Conservation (phyloP, 2,329 filamentous ascomycete genomes). For the Penicillium griseofulvum region DNA sequence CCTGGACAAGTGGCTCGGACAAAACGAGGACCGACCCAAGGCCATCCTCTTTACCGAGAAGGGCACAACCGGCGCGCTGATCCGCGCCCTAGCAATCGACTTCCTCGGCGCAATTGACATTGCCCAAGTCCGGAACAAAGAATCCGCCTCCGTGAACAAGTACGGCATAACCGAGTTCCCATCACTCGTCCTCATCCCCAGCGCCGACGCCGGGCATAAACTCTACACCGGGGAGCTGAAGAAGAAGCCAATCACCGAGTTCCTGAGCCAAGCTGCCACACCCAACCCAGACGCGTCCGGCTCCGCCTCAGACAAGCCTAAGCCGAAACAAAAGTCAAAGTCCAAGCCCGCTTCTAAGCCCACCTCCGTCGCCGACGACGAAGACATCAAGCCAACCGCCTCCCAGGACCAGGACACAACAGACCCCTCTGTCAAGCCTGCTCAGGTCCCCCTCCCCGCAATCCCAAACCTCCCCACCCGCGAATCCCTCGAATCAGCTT, state of each 20-base stretch:
- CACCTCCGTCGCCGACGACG: constrained; percentile 50
- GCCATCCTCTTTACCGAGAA: constrained; percentile 93
- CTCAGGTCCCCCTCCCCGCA: constrained; percentile 56
- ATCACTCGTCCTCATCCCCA: constrained; percentile 74
- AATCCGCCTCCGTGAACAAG: constrained; percentile 65
- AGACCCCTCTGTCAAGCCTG: constrained; percentile 35
- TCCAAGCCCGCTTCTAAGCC: constrained; percentile 49
- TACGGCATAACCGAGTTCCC: constrained; percentile 80
- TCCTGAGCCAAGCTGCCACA: constrained; percentile 72
- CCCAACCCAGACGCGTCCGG: constrained; percentile 71
- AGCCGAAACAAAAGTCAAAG: constrained; percentile 40
- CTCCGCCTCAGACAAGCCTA: constrained; percentile 27
- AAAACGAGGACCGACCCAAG: constrained; percentile 69
- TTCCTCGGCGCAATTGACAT: constrained; percentile 77
- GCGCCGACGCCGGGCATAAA: constrained; percentile 64
- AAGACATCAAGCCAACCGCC: constrained; percentile 48
- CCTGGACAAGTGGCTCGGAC: constrained; percentile 68
- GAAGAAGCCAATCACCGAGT: constrained; percentile 76
- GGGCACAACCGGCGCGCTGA: constrained; percentile 76
- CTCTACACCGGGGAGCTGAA: constrained; percentile 80
- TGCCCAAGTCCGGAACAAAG: constrained; percentile 80
- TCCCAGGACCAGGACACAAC: constrained; percentile 39
- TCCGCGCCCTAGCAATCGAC: constrained; percentile 85
- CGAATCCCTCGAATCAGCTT: constrained; percentile 66
- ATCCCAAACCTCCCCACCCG: constrained; percentile 65